phyloP scores from a whole-genome alignment of 768 basidiomycete genomes.

The Strobilomyces echinocephalus region DNA sequence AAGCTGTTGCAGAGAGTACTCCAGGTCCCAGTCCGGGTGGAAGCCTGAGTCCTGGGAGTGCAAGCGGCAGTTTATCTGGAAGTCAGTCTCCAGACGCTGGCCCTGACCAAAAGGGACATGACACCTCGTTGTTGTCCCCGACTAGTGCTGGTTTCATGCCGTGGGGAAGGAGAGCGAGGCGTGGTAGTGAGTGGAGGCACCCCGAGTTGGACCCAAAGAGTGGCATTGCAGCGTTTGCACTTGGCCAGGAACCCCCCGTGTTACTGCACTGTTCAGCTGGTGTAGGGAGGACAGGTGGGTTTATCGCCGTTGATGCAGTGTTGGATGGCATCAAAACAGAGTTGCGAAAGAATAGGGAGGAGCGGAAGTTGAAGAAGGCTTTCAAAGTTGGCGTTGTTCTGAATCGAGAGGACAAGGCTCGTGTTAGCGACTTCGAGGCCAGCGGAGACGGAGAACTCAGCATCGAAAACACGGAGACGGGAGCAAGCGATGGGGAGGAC shows the following conservation, averaged over 20 bases:
- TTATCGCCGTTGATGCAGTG: conserved; percentile 85
- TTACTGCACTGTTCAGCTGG: conserved; percentile 91
- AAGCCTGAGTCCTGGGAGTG: conserved; percentile 17
- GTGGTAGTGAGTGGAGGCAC: conserved; percentile 27
- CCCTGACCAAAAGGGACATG: conserved; percentile 2
- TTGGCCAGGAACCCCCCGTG: conserved; percentile 50
- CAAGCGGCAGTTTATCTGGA: conserved; percentile 11
- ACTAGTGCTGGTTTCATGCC: conserved; percentile 4
- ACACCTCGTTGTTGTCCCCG: conserved; percentile 15
- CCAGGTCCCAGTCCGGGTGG: conserved; percentile 29
- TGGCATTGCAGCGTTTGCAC: conserved; percentile 52
- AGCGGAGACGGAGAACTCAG: conserved; percentile 5
- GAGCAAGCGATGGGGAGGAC: not conserved
- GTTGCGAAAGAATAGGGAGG: conserved; percentile 36
- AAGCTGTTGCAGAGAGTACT: conserved; percentile 24
- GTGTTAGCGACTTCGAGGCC: not conserved
- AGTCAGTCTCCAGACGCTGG: conserved; percentile 16
- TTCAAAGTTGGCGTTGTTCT: not conserved
- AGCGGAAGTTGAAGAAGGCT: conserved; percentile 3
- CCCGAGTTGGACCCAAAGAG: conserved; percentile 48
- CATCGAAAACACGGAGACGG: conserved; percentile 8
- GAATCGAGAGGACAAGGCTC: not conserved
- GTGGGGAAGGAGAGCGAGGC: conserved; percentile 4
- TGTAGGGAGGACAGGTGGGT: conserved; percentile 91
- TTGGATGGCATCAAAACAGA: conserved; percentile 69